Conservation (phyloP, 805 yeast genomes). For the Saccharomycopsis schoenii region DNA sequence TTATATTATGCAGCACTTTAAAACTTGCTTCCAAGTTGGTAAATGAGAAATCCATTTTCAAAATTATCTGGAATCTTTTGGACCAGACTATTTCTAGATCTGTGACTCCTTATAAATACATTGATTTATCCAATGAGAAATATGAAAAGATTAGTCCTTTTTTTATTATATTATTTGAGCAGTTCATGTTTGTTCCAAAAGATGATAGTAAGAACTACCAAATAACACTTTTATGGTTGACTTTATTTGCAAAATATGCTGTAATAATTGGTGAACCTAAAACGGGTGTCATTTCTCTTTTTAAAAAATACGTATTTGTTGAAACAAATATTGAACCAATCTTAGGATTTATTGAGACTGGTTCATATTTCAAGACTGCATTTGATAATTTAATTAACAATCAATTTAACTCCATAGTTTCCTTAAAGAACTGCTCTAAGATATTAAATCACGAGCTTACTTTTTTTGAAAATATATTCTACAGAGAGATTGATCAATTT, state of each 20-base stretch:
- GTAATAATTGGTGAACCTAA: constrained; percentile 51
- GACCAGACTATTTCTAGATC: constrained; percentile 72
- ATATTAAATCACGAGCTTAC: constrained; percentile 1
- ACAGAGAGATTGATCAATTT: background rate
- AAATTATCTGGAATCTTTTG: constrained; percentile 47
- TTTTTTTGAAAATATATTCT: constrained; percentile 7
- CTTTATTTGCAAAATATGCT: constrained; percentile 36
- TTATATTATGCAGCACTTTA: constrained; percentile 44
- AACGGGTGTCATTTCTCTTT: constrained; percentile 5
- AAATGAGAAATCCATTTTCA: constrained; percentile 17
- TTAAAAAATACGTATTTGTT: constrained; percentile 6
- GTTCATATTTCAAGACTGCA: background rate
- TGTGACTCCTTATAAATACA: constrained; percentile 74
- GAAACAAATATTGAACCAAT: background rate
- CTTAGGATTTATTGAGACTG: background rate
- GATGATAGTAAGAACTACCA: constrained; percentile 19
- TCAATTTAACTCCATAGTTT: background rate
- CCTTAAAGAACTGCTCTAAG: background rate
- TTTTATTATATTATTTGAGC: constrained; percentile 53
- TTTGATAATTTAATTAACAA: background rate
- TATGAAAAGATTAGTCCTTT: constrained; percentile 44
- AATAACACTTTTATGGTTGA: constrained; percentile 38
- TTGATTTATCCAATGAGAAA: constrained; percentile 40
- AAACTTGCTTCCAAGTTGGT: constrained; percentile 18
- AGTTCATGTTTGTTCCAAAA: constrained; percentile 45